Evolutionary conservation across 129 eudicot genomes (phyloP), one percentile per base, ranked within the genome.

Genomic region (Logfia minima): DNA sequence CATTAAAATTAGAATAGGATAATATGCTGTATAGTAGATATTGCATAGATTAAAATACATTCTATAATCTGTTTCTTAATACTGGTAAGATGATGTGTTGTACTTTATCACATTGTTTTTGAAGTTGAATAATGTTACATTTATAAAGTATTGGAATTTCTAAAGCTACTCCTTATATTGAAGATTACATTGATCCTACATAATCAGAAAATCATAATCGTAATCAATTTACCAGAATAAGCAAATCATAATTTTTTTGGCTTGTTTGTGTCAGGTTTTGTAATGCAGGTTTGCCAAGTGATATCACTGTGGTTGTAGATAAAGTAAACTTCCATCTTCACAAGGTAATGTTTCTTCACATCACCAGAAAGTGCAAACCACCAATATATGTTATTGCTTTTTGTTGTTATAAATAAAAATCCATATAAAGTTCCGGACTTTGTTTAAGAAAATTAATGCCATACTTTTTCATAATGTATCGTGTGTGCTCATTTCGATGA

Each of bases 271-370:
- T 41, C 83, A 91, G 97, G 97, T 91, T 83, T 80, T 84, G 86
- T 86, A 79, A 79, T 85, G 79, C 91, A 73, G 88, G 93, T 68
- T 79, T 91, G 88, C 97, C 93, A 43, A 88, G 93, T 35, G 97
- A 91, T 79, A 81, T 91, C 66, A 85, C 76, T 2, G 53, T 91
- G 39, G 86, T 85, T 24, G 81, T 88, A 69, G 93, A 83, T 74
- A 80, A 64, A n/a, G 85, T 83, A 7, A 81, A 79, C 35, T 88
- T 91, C 80, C 93, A 88, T 85, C 97, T 91, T 59, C 97, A 91
- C 83, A 91, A 91, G 97, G 97, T 91, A 82, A 74, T 60, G 65
- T 66, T 52, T 80, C 52, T 51, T 66, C 62, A 13, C 31, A 22
- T n/a, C 52, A 39, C 13, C 48, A 39, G 48, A 39, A 45, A 45